Evolutionary conservation across 2,329 filamentous ascomycete genomes (phyloP).

Genomic region (Aspergillus candidus): DNA sequence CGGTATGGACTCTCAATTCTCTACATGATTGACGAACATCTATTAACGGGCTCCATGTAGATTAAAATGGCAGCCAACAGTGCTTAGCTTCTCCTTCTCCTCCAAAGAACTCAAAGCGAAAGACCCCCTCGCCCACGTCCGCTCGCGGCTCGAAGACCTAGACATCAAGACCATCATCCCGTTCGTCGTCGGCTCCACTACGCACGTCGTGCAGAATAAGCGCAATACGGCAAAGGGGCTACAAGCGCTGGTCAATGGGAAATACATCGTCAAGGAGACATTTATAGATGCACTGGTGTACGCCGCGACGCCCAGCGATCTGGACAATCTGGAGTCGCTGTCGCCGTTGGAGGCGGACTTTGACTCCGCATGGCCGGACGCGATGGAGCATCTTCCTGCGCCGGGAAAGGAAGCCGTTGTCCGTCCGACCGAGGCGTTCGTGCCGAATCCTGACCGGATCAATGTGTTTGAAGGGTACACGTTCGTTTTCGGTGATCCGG

Average conservation of each 20-base stretch:
- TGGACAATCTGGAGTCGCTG: slow-evolving; percentile 46
- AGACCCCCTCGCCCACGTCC: slow-evolving; percentile 58
- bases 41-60: slow-evolving; percentile 38
- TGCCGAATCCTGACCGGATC: slow-evolving; percentile 59
- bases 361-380: slow-evolving; percentile 68
- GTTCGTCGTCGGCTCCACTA: slow-evolving; percentile 65
- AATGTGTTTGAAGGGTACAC: slow-evolving; percentile 80
- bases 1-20: slow-evolving; percentile 21
- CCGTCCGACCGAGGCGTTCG: slow-evolving; percentile 62
- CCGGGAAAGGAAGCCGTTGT: slow-evolving; percentile 68
- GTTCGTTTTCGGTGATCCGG: slow-evolving; percentile 75
- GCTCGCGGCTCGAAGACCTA: slow-evolving; percentile 66
- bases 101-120: slow-evolving; percentile 60
- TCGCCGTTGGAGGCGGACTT: slow-evolving; percentile 73
- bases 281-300: slow-evolving; percentile 68
- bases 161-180: slow-evolving; percentile 79
- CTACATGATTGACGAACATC: background rate
- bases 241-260: slow-evolving; percentile 76
- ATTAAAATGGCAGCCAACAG: slow-evolving; percentile 70
- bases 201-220: slow-evolving; percentile 83
- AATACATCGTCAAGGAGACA: slow-evolving; percentile 64
- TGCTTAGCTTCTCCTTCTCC: slow-evolving; percentile 75
- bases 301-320: slow-evolving; percentile 49
- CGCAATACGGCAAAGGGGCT: slow-evolving; percentile 83
- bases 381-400: slow-evolving; percentile 65